phyloP scores from a whole-genome alignment of 1,284 basidiomycete genomes.

The Xanthoconium separans region DNA sequence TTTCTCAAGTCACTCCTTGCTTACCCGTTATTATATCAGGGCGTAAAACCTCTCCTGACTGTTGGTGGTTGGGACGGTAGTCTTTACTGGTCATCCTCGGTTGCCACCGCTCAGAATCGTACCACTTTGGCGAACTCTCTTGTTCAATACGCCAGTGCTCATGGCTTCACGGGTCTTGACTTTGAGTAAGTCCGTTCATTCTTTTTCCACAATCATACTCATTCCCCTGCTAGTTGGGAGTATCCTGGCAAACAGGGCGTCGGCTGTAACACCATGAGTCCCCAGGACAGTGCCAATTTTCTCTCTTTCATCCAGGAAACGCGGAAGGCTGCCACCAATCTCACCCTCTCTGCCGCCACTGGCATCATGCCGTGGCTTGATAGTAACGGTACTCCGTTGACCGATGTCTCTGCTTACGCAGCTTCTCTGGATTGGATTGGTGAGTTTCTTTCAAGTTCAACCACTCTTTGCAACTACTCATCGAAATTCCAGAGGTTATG shows the following conservation, averaged over 20 bases:
- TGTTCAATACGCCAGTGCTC: slow-evolving; percentile 56
- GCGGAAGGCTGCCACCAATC: slow-evolving; percentile 54
- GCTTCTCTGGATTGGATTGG: slow-evolving; percentile 74
- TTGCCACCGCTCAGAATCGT: slow-evolving; percentile 59
- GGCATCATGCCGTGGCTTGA: slow-evolving; percentile 69
- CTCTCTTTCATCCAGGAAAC: slow-evolving; percentile 76
- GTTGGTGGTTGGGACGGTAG: slow-evolving; percentile 90
- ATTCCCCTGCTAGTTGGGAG: slow-evolving; percentile 68
- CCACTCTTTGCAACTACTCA: slow-evolving; percentile 18
- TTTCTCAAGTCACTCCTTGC: neutral
- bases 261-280: slow-evolving; percentile 66
- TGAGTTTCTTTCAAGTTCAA: slow-evolving; percentile 9
- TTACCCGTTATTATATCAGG: slow-evolving; percentile 28
- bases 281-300: slow-evolving; percentile 69
- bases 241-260: slow-evolving; percentile 74
- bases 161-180: slow-evolving; percentile 81
- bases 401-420: slow-evolving; percentile 69
- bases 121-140: slow-evolving; percentile 69
- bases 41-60: slow-evolving; percentile 73
- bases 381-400: slow-evolving; percentile 52
- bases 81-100: slow-evolving; percentile 72
- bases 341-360: slow-evolving; percentile 76
- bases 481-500: slow-evolving; percentile 56
- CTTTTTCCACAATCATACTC: neutral
- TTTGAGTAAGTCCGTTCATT: slow-evolving; percentile 60